Evolutionary conservation across 768 basidiomycete species (phyloP), one percentile per base, ranked within the genome.

Genomic region (Rhizopogon vesiculosus): DNA sequence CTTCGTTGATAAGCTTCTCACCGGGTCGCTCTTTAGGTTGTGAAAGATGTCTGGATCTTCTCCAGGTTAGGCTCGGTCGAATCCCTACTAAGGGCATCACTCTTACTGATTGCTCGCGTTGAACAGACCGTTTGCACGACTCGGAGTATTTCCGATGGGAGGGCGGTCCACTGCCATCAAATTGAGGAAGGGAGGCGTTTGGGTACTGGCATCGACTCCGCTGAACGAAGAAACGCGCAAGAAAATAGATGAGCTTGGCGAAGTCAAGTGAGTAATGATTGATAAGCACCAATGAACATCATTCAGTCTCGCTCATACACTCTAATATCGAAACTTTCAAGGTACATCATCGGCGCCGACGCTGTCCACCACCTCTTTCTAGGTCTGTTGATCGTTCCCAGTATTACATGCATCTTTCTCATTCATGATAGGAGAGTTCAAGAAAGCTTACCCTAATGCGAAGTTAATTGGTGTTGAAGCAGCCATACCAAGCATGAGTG

Each of bases 141-240:
- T 79, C 56, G 82, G 84, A 8, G 7, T 91, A 28, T 61, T 91
- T 15, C 89, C 91, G 3, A 72, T 93, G 29, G 93, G 93, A 1
- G 91, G 92, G 18, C 76, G 93, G 44, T 86, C 90, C 7, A 95
- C 92, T 0, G 93, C 91, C 0, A 76, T 95, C 62, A 82, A 78
- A 69, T 75, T 94, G 22, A 70, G 71, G 40, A 78, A 80, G 49
- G 84, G 86, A 39, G 84, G 81, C 12, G 84, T 94, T 28, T 94
- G 90, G 83, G 76, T 93, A 12, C 74, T 92, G n/a, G 91, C 89
- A 0, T 92, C 90, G 1, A 87, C 87, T 7, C 87, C 89, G 0
- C 72, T 91, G 52, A 80, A 82, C 39, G 72, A 73, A 3, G 82
- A 83, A 28, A 92, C 90, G 3, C 86, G 85, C 64, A 56, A 69